A percentile compares a stretch with the other conserved stretches of the same genome.
These are phyloP conservation scores for Porphyrellus cyaneotinctus DNA, from an alignment of 768 basidiomycete species.

Conservation along the genomic window DNA sequence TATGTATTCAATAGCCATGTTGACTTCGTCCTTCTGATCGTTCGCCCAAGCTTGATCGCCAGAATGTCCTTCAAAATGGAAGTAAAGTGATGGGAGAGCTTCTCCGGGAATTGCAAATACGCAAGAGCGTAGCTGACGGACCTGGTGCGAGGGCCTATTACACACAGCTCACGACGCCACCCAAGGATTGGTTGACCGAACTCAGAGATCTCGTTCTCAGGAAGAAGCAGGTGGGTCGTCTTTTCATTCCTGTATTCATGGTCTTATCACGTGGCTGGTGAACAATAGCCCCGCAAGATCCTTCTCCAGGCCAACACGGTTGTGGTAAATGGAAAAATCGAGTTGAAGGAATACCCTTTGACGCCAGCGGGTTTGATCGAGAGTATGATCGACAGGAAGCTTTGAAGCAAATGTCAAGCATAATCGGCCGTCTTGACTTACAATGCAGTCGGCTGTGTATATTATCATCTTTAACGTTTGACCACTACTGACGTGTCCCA, in stretches of 20 bases:
- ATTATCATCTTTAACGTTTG: not conserved
- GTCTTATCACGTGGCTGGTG: not conserved
- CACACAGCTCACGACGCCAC: constrained; percentile 71
- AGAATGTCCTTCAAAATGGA: constrained; percentile 61
- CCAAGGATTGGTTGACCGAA: constrained; percentile 67
- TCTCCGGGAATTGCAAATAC: constrained; percentile 75
- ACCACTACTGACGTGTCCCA: too few species aligned
- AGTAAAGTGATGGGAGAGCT: constrained; percentile 67
- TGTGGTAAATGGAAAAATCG: constrained; percentile 60
- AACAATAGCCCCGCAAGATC: constrained; percentile 68
- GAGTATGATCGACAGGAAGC: constrained; percentile 71
- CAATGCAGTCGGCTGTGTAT: not conserved
- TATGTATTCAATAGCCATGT: constrained; percentile 30
- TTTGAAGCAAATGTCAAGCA: constrained; percentile 31
- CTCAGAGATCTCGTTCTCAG: constrained; percentile 72
- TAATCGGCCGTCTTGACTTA: not conserved
- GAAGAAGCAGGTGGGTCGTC: constrained; percentile 65
- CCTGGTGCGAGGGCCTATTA: constrained; percentile 77
- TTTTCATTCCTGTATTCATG: not conserved
- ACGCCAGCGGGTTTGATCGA: constrained; percentile 72
- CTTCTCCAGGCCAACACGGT: constrained; percentile 83
- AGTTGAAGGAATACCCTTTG: constrained; percentile 75
- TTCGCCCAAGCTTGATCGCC: constrained; percentile 61
- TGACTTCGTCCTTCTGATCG: not conserved
- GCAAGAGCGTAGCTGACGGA: constrained; percentile 83